Evolutionary conservation across 306 rosid species (phyloP), one percentile per base, ranked within the genome.

Genomic region (Dalbergia cultrata): DNA sequence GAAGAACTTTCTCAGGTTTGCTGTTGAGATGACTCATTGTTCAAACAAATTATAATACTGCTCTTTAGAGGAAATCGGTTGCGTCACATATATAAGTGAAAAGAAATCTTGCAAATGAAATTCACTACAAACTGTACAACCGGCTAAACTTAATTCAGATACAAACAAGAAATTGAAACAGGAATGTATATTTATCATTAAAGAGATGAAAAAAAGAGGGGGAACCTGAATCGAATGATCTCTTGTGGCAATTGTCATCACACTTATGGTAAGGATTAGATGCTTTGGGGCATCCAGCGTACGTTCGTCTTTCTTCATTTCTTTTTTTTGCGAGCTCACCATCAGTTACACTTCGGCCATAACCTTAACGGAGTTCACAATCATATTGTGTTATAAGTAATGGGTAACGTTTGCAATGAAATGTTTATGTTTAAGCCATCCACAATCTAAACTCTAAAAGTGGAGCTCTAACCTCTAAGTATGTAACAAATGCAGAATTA

Each of bases 251-350:
- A 79, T 56, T 19, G 43, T 85, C 85, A 80, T 67, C 74, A 72
- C 95, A 91, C 19, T 13, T 70, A 86, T 90, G 89, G 79, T 85
- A 93, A 82, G 96, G 95, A 79, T 89, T 92, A 76, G 92, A 89
- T 26, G 94, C 90, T 86, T 87, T 90, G 67, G 86, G 77, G 39
- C 92, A 89, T 56, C 82, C 85, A 35, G 86, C 79, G 31, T 68
- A 50, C 14, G 62, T 67, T 53, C 70, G 86, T 72, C 83, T 90
- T 52, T 79, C 90, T 47, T 70, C 90, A 37, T 77, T 83, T 74
- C 13, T 52, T 81, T 80, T 89, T 80, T 80, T 90, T 68, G 86
- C 86, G 33, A 82, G 67, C 53, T 63, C 89, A 71, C 71, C 78
- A 59, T 17, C 88, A 12, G 85, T 75, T 26, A 65, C 82, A 66